phyloP scores from a whole-genome alignment of 805 yeast genomes.

The Schwanniomyces pseudopolymorphus region DNA sequence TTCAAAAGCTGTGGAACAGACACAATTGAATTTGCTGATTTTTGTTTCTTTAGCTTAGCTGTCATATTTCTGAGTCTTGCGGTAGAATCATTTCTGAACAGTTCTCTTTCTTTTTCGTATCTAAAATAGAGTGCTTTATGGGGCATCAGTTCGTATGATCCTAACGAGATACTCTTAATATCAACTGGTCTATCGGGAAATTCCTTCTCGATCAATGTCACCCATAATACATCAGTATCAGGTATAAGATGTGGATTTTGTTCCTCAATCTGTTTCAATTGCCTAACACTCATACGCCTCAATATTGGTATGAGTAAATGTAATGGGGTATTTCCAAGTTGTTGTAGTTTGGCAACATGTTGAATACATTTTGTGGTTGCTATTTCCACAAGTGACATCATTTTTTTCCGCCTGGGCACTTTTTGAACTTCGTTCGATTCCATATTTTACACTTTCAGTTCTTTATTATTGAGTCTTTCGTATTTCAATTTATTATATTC shows the following conservation, averaged over 20 bases:
- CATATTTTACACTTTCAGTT: background rate
- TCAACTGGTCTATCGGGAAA: slow-evolving; percentile 44
- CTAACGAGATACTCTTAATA: background rate
- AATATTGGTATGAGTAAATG: slow-evolving; percentile 51
- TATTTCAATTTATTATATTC: too few species aligned
- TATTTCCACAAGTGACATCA: slow-evolving; percentile 9
- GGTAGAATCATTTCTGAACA: slow-evolving; percentile 44
- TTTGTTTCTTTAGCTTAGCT: slow-evolving; percentile 35
- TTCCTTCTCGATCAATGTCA: slow-evolving; percentile 42
- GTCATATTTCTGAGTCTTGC: slow-evolving; percentile 44
- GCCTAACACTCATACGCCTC: slow-evolving; percentile 43
- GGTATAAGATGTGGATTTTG: slow-evolving; percentile 43
- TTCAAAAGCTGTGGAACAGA: slow-evolving; percentile 24
- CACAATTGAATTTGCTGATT: slow-evolving; percentile 42
- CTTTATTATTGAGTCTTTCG: too few species aligned
- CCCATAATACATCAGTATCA: slow-evolving; percentile 48
- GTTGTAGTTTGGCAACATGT: slow-evolving; percentile 18
- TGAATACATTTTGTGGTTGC: slow-evolving; percentile 16
- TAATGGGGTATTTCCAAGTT: slow-evolving; percentile 34
- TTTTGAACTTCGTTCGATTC: background rate
- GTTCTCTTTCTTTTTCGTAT: slow-evolving; percentile 42
- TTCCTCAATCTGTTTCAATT: slow-evolving; percentile 40
- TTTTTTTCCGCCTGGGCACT: background rate
- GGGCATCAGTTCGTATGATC: slow-evolving; percentile 21
- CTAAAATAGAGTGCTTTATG: slow-evolving; percentile 37